Evolutionary conservation across 1,284 basidiomycete species (phyloP).

Genomic region (Malassezia sympodialis): DNA sequence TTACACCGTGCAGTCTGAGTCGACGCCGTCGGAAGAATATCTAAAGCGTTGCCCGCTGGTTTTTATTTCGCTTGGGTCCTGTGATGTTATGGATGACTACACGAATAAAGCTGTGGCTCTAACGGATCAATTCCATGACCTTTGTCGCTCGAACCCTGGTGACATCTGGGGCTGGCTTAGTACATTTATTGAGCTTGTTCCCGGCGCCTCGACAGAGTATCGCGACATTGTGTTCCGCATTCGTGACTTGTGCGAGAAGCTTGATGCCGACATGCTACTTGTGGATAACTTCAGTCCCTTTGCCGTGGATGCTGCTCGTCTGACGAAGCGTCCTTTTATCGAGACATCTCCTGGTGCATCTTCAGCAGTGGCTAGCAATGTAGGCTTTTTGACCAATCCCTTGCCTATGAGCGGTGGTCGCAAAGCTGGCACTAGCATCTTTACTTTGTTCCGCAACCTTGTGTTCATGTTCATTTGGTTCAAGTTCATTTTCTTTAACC

Average conservation of each 20-base stretch:
- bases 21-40: background rate
- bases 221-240: conserved; percentile 20
- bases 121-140: conserved; percentile 18
- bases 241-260: conserved; percentile 19
- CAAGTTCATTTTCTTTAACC: conserved; percentile 17
- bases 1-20: conserved; percentile 2
- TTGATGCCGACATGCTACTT: conserved; percentile 28
- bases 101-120: conserved; percentile 13
- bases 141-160: conserved; percentile 17
- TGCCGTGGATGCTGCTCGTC: conserved; percentile 28
- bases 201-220: conserved; percentile 15
- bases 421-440: conserved; percentile 16
- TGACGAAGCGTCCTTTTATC: conserved; percentile 24
- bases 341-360: conserved; percentile 27
- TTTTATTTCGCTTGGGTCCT: conserved; percentile 18
- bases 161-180: conserved; percentile 18
- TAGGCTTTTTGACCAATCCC: conserved; percentile 18
- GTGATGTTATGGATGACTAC: conserved; percentile 19
- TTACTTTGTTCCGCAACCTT: conserved; percentile 17
- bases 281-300: conserved; percentile 32
- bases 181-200: conserved; percentile 16
- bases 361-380: conserved; percentile 22
- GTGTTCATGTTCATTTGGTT: conserved; percentile 15
- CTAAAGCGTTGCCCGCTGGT: conserved; percentile 1
- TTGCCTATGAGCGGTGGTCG: conserved; percentile 26